These are phyloP conservation scores for Microsporum audouinii DNA, from an alignment of 2,329 filamentous ascomycete species.

Conservation along the genomic window DNA sequence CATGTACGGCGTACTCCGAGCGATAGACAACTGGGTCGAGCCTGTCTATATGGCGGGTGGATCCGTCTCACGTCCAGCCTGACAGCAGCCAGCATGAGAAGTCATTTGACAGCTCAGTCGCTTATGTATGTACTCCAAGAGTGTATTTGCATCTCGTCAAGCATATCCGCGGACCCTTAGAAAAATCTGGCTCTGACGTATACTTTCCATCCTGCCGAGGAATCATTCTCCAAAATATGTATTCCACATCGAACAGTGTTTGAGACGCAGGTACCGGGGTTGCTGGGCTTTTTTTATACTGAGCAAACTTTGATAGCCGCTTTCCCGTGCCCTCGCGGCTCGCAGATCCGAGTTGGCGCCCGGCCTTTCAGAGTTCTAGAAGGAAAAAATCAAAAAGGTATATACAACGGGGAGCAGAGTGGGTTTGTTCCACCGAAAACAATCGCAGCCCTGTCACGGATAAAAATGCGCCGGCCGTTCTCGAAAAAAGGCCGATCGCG, in stretches of 20 bases:
- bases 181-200: not conserved
- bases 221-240: too few species aligned
- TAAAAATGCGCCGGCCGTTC: not conserved
- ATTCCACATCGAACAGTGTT: not conserved
- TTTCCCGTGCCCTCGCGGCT: not conserved
- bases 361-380: not conserved
- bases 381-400: not conserved
- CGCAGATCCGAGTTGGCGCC: not conserved
- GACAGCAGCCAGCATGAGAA: too few species aligned
- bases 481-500: not conserved
- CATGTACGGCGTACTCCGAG: too few species aligned
- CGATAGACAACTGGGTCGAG: too few species aligned
- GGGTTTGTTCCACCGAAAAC: not conserved
- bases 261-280: not conserved
- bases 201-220: too few species aligned
- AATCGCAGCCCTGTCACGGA: not conserved
- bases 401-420: not conserved
- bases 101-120: too few species aligned
- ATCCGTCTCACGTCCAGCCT: too few species aligned
- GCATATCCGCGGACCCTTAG: not conserved
- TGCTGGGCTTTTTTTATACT: not conserved
- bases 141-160: not conserved
- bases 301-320: not conserved
- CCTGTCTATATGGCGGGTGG: too few species aligned
- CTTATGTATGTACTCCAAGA: too few species aligned